phyloP scores from a whole-genome alignment of 2,329 filamentous ascomycete genomes.

The Claviceps fusiformis region DNA sequence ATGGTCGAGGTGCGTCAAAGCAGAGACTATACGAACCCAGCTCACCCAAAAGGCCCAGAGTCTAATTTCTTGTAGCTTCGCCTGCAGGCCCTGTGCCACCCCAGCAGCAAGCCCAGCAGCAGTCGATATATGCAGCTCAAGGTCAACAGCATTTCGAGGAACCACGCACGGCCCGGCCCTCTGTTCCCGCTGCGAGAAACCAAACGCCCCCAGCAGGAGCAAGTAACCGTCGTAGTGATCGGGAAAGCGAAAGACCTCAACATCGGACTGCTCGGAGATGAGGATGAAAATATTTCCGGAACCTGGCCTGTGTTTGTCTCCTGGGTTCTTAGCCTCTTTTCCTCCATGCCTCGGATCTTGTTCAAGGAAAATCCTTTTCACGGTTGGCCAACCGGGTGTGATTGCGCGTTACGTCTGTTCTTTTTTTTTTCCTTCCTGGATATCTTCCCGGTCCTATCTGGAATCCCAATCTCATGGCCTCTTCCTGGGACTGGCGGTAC shows the following conservation, averaged over 20 bases:
- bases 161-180: constrained; percentile 25
- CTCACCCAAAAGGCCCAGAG: constrained; percentile 7
- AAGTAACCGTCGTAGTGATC: constrained; percentile 27
- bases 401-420: constrained; percentile 15
- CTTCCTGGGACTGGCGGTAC: constrained; percentile 14
- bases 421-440: constrained; percentile 13
- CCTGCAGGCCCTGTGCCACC: constrained; percentile 30
- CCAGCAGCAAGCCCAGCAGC: constrained; percentile 15
- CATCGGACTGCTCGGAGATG: constrained; percentile 25
- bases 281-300: too few relatives aligned
- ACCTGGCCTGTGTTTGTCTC: constrained; percentile 1
- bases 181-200: constrained; percentile 24
- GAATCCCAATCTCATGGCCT: constrained; percentile 10
- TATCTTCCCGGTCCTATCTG: constrained; percentile 11
- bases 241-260: constrained; percentile 28
- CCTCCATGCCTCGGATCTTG: background rate
- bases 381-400: constrained; percentile 5
- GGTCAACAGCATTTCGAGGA: constrained; percentile 40
- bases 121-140: constrained; percentile 27
- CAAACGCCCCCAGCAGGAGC: constrained; percentile 24
- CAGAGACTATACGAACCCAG: constrained; percentile 6
- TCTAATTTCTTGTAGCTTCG: constrained; percentile 39
- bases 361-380: background rate
- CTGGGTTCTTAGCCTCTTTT: background rate
- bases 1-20: constrained; percentile 46